Percentiles rank a stretch among this genome's conserved stretches.
Evolutionary conservation across 2,329 filamentous ascomycete species (phyloP).

Genomic region (Pyrenochaeta sp.): DNA sequence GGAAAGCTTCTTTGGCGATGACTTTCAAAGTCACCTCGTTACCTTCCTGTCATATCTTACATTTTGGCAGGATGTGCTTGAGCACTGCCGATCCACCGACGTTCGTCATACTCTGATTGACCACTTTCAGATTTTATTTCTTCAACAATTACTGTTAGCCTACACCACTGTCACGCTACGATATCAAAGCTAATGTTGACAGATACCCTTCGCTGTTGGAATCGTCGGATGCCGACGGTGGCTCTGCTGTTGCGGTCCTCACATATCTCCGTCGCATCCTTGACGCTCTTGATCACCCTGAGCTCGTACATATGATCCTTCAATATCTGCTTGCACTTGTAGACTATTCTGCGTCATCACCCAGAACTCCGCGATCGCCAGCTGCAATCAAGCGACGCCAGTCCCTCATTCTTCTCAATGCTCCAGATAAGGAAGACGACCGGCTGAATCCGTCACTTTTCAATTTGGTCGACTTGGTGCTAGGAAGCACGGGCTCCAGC

Average conservation of each 20-base stretch:
- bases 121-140: slow-evolving; percentile 95
- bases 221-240: slow-evolving; percentile 95
- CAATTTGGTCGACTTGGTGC: slow-evolving; percentile 89
- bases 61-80: slow-evolving; percentile 98
- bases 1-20: slow-evolving; percentile 74
- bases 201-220: slow-evolving; percentile 95
- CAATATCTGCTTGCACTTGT: slow-evolving; percentile 89
- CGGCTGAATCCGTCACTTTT: slow-evolving; percentile 85
- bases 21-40: slow-evolving; percentile 86
- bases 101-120: slow-evolving; percentile 93
- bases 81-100: slow-evolving; percentile 91
- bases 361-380: slow-evolving; percentile 52
- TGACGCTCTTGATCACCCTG: slow-evolving; percentile 89
- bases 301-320: slow-evolving; percentile 92
- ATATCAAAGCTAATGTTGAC: slow-evolving; percentile 18
- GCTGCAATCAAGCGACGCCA: slow-evolving; percentile 82
- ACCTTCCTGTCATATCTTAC: slow-evolving; percentile 94
- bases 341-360: slow-evolving; percentile 57
- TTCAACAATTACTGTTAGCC: slow-evolving; percentile 87
- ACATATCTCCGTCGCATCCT: slow-evolving; percentile 92
- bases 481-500: slow-evolving; percentile 82
- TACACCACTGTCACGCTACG: not conserved
- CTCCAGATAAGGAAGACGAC: slow-evolving; percentile 78
- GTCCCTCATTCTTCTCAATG: slow-evolving; percentile 85
- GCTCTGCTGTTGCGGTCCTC: slow-evolving; percentile 93